Evolutionary conservation across 768 basidiomycete genomes (phyloP), one percentile per base, ranked within the genome.

Genomic region (Lanmaoa rubissima): DNA sequence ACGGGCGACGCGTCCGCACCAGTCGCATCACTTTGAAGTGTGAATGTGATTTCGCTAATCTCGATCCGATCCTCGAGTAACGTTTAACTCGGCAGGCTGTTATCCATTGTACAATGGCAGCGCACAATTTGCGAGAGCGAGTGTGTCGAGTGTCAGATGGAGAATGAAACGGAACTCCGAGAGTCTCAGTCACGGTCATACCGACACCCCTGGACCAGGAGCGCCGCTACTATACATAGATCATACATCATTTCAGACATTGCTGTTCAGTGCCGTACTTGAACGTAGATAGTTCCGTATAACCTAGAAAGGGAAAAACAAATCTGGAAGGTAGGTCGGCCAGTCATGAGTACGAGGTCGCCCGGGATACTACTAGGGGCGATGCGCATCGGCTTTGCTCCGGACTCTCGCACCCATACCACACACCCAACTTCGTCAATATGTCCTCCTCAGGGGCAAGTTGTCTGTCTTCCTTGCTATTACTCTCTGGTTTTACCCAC

Each of bases 31-130:
- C 28, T 35, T 21, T 39, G 53, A 19, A 67, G 54, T 32, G 57
- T 26, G 42, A 67, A 67, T 13, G 50, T 69, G 53, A 67, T 61
- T 39, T 66, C 58, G 44, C 66, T 67, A 41, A 67, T 64, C 26
- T 46, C 58, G 9, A 66, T 51, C 48, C 54, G 39, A 12, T 64
- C 57, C 4, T 63, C 67, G 31, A 46, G 34, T 1, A 24, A 24
- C 21, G 1, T 24, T 24, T 26, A 55, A 16, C 17, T 69, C 64
- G 2, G 28, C 11, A 35, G 48, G 32, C 12, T 17, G 46, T 12
- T 31, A 38, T 10, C 51, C 57, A 2, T 69, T 64, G 16, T 66
- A 64, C 45, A 67, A 54, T 6, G 64, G 21, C 36, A 67, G 47
- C 8, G 67, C 64, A 34, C 67, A 69, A 51, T 55, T 64, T 67